Percentiles rank a stretch among this genome's conserved stretches.
Evolutionary conservation across 192 early-diverging fungal genomes (phyloP).

Genomic region (Obelidium mucronatum): DNA sequence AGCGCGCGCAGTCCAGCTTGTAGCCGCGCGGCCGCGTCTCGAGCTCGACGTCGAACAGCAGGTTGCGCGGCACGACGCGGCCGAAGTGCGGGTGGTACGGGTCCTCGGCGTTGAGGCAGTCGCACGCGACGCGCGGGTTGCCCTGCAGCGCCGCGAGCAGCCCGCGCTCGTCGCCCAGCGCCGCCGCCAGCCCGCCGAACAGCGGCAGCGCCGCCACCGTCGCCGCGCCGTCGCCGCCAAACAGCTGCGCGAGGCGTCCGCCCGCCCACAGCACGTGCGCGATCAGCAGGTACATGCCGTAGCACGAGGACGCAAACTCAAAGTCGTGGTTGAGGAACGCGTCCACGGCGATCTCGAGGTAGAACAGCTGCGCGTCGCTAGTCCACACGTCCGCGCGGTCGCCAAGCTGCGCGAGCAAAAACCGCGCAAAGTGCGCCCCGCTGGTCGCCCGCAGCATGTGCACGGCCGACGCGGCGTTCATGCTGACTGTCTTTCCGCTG

Average conservation of each 20-base stretch:
- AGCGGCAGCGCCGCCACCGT: not conserved
- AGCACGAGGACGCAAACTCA: not conserved
- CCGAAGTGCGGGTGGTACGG: not conserved
- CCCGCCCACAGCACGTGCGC: not conserved
- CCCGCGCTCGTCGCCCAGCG: not conserved
- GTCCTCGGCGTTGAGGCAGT: slow-evolving; percentile 12
- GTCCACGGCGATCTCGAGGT: not conserved
- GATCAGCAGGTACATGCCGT: not conserved
- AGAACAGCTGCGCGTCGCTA: not conserved
- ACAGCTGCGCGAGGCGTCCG: not conserved
- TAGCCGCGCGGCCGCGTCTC: not conserved
- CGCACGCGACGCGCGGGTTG: not conserved
- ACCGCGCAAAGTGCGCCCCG: not conserved
- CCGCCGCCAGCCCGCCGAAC: not conserved
- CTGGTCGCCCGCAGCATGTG: not conserved
- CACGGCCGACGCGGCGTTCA: not conserved
- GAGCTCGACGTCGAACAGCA: not conserved
- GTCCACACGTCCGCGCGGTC: not conserved
- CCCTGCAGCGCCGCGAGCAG: slow-evolving; percentile 1
- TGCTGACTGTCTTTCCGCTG: not conserved
- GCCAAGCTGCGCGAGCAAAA: not conserved
- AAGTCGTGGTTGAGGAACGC: slow-evolving; percentile 8
- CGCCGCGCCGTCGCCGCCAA: not conserved
- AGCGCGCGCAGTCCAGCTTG: not conserved
- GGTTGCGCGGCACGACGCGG: not conserved